Base-by-base conservation (phyloP, 2,329 filamentous ascomycete genomes). In the Aureobasidium sp. region DNA sequence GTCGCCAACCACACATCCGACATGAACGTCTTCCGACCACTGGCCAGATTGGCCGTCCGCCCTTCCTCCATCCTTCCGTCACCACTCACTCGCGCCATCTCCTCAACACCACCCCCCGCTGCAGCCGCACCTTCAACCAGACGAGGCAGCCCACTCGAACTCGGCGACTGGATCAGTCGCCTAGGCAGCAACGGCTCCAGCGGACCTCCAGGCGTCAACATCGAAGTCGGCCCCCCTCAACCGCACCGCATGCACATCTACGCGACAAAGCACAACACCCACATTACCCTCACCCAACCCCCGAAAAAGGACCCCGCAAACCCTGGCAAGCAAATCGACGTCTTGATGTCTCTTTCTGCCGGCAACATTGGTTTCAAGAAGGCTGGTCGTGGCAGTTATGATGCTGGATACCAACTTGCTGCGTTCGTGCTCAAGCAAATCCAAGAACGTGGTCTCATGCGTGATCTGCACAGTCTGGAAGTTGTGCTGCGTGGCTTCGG, bases 301-400 rank as follows among this genome's bases (percentile, higher is more conserved):
- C 60, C 69, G 5, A 61, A 60, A 45, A 70, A 68, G 5, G 68
- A 67, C 17, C 63, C 70, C 9, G 67, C 62, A 14, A 68, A 70
- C 86, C 91, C 73, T 82, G 88, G 68, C 40, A 67, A 71, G 63
- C 66, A 69, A 62, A 65, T 71, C 52, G 84, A 90, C 66, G 84
- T 90, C 31, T 83, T 97, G 66, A 80, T 99, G 66, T 91, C 87
- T 14, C 76, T 96, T 68, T 89, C 89, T 1, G 84, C 87, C 63
- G 94, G 94, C 53, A 91, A 96, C 70, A 85, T 99, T 63, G 93
- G 93, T n/a, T 97, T 97, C 78, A 83, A 82, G 70, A 95, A 97
- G 77, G 80, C 85, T 19, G 85, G 86, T 54, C 85, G 94, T 66
- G 87, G 89, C 64, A 83, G 85, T 62, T 99, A 94, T 77, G 94